Conservation (phyloP, 768 basidiomycete species). For the Phaffia tasmanica region DNA sequence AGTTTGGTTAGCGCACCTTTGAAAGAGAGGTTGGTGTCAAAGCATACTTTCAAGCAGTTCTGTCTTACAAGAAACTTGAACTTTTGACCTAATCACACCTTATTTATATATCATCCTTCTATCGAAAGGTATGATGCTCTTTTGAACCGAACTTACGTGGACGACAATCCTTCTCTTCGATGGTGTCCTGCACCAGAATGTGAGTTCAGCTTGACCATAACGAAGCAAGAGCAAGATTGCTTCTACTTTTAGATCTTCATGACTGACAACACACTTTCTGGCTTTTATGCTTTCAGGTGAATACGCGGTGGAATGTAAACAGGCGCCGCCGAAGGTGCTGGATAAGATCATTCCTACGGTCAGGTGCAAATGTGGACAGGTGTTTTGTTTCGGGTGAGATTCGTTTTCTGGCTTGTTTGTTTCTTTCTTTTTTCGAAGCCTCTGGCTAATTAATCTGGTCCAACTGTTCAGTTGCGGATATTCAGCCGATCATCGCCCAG, state of each 20-base stretch:
- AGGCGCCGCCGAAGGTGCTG: slow-evolving; percentile 67
- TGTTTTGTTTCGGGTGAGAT: slow-evolving; percentile 74
- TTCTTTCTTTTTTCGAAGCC: not conserved
- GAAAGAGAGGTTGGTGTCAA: slow-evolving; percentile 39
- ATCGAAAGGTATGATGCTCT: slow-evolving; percentile 66
- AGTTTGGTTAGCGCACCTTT: slow-evolving; percentile 48
- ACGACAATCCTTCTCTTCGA: slow-evolving; percentile 65
- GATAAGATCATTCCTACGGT: slow-evolving; percentile 79
- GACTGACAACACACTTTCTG: not conserved
- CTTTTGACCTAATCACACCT: not conserved
- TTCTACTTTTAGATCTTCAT: not conserved
- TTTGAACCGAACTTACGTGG: slow-evolving; percentile 79
- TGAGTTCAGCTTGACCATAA: slow-evolving; percentile 23
- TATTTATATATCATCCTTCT: not conserved
- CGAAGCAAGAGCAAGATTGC: too few relatives aligned
- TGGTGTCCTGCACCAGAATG: slow-evolving; percentile 95
- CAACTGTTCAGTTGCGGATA: slow-evolving; percentile 48
- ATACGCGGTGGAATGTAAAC: slow-evolving; percentile 78
- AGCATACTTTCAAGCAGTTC: not conserved
- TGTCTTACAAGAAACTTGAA: not conserved
- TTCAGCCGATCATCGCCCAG: slow-evolving; percentile 80
- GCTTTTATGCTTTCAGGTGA: slow-evolving; percentile 38
- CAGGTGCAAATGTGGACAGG: slow-evolving; percentile 63
- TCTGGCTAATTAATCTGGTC: not conserved
- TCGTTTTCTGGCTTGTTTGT: not conserved